These are phyloP conservation scores for Liquidambar formosana DNA, from an alignment of 164 flowering plant genomes.

Conservation along the genomic window DNA sequence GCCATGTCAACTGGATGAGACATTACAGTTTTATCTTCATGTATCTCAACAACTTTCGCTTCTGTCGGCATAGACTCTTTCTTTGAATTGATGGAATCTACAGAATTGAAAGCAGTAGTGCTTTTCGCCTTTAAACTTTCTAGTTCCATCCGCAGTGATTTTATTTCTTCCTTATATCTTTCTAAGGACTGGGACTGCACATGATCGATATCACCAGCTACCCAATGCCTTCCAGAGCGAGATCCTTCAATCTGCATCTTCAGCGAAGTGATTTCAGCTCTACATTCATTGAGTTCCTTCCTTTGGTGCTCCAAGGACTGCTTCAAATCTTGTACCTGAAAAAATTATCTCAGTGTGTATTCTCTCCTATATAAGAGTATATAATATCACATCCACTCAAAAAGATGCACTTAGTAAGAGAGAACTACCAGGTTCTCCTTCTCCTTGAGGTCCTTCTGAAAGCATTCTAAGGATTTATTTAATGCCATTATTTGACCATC, in stretches of 20 bases:
- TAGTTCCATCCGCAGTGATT: conserved; percentile 59
- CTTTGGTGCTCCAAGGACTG: conserved; percentile 70
- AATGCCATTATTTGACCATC: conserved; percentile 72
- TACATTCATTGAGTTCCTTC: conserved; percentile 79
- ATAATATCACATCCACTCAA: neutral
- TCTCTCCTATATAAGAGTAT: neutral
- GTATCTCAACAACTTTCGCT: conserved; percentile 58
- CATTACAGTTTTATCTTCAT: conserved; percentile 44
- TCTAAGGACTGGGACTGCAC: conserved; percentile 41
- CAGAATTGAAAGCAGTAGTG: conserved; percentile 21
- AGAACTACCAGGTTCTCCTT: conserved; percentile 61
- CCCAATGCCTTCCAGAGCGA: conserved; percentile 41
- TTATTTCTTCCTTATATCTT: conserved; percentile 53
- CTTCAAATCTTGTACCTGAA: conserved; percentile 75
- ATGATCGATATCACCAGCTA: conserved; percentile 36
- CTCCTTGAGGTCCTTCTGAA: conserved; percentile 89
- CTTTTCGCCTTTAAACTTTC: conserved; percentile 38
- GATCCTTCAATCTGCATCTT: conserved; percentile 88
- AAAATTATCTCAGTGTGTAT: neutral
- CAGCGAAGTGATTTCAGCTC: conserved; percentile 89
- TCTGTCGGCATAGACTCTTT: conserved; percentile 30
- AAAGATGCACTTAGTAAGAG: neutral
- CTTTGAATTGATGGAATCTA: conserved; percentile 25
- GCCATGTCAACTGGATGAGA: conserved; percentile 28
- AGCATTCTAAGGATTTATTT: conserved; percentile 66